phyloP scores from a whole-genome alignment of 148 eudicot species.

The Diospyros lotus region DNA sequence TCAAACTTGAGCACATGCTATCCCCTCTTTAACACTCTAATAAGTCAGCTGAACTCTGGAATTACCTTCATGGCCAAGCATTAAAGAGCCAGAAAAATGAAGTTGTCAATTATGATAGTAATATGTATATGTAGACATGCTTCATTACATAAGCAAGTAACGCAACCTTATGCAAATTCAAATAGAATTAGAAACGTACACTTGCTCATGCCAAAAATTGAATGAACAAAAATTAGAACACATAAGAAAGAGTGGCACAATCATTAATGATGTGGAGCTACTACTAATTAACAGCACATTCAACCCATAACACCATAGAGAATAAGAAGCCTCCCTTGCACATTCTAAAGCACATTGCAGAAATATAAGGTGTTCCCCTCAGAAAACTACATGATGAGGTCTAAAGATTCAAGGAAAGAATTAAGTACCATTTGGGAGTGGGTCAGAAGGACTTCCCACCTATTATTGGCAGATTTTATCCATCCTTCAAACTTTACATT shows the following conservation, averaged over 20 bases:
- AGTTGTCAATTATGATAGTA: neutral
- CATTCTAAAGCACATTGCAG: neutral
- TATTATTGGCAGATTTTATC: conserved; percentile 41
- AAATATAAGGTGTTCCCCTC: neutral
- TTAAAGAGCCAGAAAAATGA: neutral
- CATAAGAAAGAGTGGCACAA: neutral
- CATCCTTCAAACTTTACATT: conserved; percentile 69
- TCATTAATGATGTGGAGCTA: neutral
- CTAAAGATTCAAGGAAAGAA: conserved; percentile 18
- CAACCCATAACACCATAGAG: neutral
- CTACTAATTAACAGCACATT: conserved; percentile 1
- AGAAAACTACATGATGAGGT: conserved; percentile 2
- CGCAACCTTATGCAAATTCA: neutral
- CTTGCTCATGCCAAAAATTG: neutral
- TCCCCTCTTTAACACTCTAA: neutral
- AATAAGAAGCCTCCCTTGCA: neutral
- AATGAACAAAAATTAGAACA: neutral
- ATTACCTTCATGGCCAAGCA: neutral
- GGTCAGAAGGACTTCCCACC: conserved; percentile 70
- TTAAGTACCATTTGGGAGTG: conserved; percentile 88
- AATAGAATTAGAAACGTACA: neutral
- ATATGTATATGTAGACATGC: neutral
- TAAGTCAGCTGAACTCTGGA: neutral
- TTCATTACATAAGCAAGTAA: neutral
- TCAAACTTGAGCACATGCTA: neutral